phyloP scores from a whole-genome alignment of 2,329 filamentous ascomycete genomes.

The Metarhizium humberi region DNA sequence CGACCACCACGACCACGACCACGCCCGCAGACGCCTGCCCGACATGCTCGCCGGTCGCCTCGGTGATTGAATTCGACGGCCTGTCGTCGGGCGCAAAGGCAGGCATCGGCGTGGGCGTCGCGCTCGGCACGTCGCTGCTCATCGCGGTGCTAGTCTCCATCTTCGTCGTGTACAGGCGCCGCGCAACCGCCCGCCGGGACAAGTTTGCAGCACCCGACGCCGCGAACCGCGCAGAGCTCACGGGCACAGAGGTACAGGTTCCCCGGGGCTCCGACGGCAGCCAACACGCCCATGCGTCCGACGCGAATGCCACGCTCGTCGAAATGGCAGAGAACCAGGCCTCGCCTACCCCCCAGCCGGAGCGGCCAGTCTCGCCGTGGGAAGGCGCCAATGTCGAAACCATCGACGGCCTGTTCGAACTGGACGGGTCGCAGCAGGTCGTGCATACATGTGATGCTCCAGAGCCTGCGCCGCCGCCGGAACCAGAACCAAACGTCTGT shows the following conservation, averaged over 20 bases:
- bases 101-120: constrained; percentile 46
- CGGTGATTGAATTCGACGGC: constrained; percentile 17
- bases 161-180: constrained; percentile 30
- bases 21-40: too few relatives aligned
- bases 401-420: constrained; percentile 20
- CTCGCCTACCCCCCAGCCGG: background rate
- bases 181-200: constrained; percentile 8
- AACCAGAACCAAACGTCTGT: background rate
- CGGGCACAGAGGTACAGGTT: background rate
- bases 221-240: background rate
- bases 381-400: constrained; percentile 12
- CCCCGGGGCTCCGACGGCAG: too few relatives aligned
- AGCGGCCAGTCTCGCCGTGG: background rate
- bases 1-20: background rate
- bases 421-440: background rate
- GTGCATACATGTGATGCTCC: too few relatives aligned
- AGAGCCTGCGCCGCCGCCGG: background rate
- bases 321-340: constrained; percentile 38
- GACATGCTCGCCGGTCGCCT: constrained; percentile 17
- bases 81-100: constrained; percentile 43
- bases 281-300: too few relatives aligned
- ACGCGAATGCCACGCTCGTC: constrained; percentile 29
- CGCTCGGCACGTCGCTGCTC: constrained; percentile 31
- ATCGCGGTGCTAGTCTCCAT: constrained; percentile 37
- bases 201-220: background rate